Evolutionary conservation across 179 eudicot genomes (phyloP), one percentile per base, ranked within the genome.

Genomic region (Amaranthus tricolor): DNA sequence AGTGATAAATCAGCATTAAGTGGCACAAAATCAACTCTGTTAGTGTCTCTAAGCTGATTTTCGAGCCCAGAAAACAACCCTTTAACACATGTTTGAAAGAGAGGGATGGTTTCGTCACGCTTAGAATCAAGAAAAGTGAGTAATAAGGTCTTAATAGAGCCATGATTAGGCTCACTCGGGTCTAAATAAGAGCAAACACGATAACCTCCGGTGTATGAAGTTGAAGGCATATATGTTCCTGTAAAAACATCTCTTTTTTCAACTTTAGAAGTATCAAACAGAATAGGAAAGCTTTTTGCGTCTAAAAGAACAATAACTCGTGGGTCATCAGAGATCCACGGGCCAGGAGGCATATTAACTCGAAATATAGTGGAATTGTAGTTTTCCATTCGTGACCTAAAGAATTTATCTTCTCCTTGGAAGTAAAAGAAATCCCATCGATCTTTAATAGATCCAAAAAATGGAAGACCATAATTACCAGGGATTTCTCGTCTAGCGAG

Each of bases 291-390:
- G 47, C 84, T 83, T 4, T 79, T 62, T 44, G 85, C 83, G 64
- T 92, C 97, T 16, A 88, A 81, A 11, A 92, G 78, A 13, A 83
- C 88, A 19, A 92, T 57, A 51, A 92, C 95, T 1, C 74, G 75
- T 0, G 97, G 69, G 66, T 88, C 80, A 0, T 68, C 9, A 13
- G 96, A 80, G 62, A 84, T 72, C 72, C 87, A 83, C 1, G 88
- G 93, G 9, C 93, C 95, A 0, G 95, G 95, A 3, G 95, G 92
- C 85, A 84, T 84, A 74, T 90, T 89, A 9, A 83, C 81, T 44
- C 89, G 74, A 7, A 85, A 90, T 3, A 90, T 79, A 4, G 90
- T 85, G 58, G 92, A 88, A 19, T 85, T 78, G 70, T 89, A 74
- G 24, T 87, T 85, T 17, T 87, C 55, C 54, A 87, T 70, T 20